Conservation (phyloP, 2,329 filamentous ascomycete species). For the Chaetomium olivaceum region DNA sequence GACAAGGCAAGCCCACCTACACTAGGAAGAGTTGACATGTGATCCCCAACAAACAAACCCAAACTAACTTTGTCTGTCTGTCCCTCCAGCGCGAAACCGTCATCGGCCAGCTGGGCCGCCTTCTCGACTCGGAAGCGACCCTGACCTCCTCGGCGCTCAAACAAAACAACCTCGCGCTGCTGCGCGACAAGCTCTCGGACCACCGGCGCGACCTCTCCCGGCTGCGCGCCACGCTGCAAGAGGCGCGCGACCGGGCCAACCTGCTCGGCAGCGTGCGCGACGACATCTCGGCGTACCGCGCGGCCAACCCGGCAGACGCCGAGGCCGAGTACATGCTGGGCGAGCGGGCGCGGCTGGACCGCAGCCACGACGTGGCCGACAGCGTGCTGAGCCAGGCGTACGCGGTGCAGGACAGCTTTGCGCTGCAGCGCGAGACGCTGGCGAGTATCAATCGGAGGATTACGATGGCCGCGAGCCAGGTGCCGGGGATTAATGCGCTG, state of each 20-base stretch:
- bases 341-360: slow-evolving; percentile 81
- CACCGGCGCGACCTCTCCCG: slow-evolving; percentile 81
- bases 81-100: slow-evolving; percentile 72
- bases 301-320: slow-evolving; percentile 74
- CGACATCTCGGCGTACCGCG: slow-evolving; percentile 87
- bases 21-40: background rate
- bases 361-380: slow-evolving; percentile 86
- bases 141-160: slow-evolving; percentile 91
- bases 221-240: slow-evolving; percentile 69
- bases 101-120: slow-evolving; percentile 77
- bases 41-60: background rate
- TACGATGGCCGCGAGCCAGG: slow-evolving; percentile 81
- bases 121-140: slow-evolving; percentile 88
- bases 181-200: slow-evolving; percentile 84
- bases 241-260: slow-evolving; percentile 84
- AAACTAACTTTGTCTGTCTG: slow-evolving; percentile 25
- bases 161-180: slow-evolving; percentile 89
- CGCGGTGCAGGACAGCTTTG: slow-evolving; percentile 90
- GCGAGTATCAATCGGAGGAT: slow-evolving; percentile 89
- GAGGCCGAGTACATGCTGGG: slow-evolving; percentile 98
- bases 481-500: slow-evolving; percentile 88
- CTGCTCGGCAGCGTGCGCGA: slow-evolving; percentile 86
- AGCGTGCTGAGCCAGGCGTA: slow-evolving; percentile 93
- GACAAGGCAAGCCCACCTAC: slow-evolving; percentile 62
- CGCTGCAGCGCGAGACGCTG: slow-evolving; percentile 81